Base-by-base conservation (phyloP, 306 rosid genomes). In the Canavalia ensiformis region DNA sequence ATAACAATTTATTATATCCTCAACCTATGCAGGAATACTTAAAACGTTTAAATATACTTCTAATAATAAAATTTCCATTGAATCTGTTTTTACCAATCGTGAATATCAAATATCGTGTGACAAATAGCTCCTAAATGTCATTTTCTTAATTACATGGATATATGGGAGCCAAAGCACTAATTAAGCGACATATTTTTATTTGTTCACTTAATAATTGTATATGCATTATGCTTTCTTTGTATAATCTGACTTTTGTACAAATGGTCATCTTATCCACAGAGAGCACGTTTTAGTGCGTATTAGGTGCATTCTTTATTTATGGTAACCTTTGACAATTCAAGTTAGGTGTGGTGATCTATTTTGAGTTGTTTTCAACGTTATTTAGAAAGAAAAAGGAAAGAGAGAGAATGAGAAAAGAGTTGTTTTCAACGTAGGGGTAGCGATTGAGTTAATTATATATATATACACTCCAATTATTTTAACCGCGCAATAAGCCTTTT, bases 261-360 rank as follows among this genome's bases (percentile, higher is more conserved):
- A 47, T 47, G 52, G 2, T 62, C 45, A 49, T 72, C 73, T 80
- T 81, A 39, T 81, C 74, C 41, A 39, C 49, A 42, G 31, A 50
- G 34, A 66, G 49, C 74, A 49, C 30, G 29, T 42, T 41, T 70
- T 41, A 51, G 68, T 73, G 75, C 59, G 74, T 2, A 58, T 72
- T 81, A 73, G 84, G 84, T 81, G 57, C 56, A 28, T 30, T 60
- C 31, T 58, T 47, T 28, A 42, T 73, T 72, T 46, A 57, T 57
- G 50, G 52, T 13, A 45, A 47, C 28, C 66, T 68, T 72, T 72
- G 79, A 81, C 74, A 30, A 60, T 51, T 72, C n/a, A 30, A 50
- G 8, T 49, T 63, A 11, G 63, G 54, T 49, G 54, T 71, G 47
- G 47, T 59, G 34, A 78, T 42, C 65, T 68, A 42, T 68, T 68